Percentiles rank a stretch among this genome's conserved stretches.
Evolutionary conservation across 257 asterid genomes (phyloP).

Genomic region (Mitragyna speciosa): DNA sequence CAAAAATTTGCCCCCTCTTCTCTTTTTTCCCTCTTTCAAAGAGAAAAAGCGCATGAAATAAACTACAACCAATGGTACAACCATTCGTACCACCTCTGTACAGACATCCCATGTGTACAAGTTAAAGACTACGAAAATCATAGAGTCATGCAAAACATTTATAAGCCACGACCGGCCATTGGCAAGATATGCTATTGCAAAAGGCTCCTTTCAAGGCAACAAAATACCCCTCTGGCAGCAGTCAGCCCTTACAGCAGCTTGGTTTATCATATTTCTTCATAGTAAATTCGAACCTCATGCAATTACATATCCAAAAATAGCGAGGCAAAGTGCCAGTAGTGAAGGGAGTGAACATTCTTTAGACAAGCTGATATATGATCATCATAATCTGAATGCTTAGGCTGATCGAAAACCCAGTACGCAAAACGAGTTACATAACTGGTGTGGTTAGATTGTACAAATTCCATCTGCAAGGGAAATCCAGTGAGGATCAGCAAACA

Average conservation of each 20-base stretch:
- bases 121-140: constrained; percentile 3
- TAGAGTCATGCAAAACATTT: constrained; percentile 1
- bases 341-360: background rate
- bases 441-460: background rate
- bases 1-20: constrained; percentile 2
- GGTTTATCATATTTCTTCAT: background rate
- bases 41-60: background rate
- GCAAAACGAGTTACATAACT: background rate
- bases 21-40: background rate
- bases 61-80: constrained; percentile 4
- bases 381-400: background rate
- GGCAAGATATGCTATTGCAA: background rate
- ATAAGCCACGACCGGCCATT: background rate
- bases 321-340: background rate
- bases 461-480: constrained; percentile 25
- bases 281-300: background rate
- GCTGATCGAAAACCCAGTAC: background rate
- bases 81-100: constrained; percentile 10
- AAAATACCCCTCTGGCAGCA: background rate
- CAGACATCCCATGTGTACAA: constrained; percentile 13
- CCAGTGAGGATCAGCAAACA: background rate
- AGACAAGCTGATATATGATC: background rate
- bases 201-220: background rate
- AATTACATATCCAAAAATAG: background rate
- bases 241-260: background rate